Evolutionary conservation across 768 basidiomycete genomes (phyloP).

Genomic region (Mycena olivaceomarginata): DNA sequence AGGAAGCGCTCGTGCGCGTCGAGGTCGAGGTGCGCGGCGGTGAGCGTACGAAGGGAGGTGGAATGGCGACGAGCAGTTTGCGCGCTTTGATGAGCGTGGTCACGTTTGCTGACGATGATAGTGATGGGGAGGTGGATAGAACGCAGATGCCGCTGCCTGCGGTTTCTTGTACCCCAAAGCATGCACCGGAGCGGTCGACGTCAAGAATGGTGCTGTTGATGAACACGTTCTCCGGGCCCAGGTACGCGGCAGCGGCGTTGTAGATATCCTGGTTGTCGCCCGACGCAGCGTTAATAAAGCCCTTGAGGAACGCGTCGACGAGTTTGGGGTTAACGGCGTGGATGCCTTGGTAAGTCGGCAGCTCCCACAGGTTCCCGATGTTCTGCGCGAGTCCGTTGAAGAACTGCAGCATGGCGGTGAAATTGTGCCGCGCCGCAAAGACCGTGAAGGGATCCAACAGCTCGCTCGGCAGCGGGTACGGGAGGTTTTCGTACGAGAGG

Average conservation of each 20-base stretch:
- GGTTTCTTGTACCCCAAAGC: conserved; percentile 1
- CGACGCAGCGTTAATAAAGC: conserved; percentile 15
- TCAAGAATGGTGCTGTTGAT: conserved; percentile 20
- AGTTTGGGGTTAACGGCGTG: conserved; percentile 20
- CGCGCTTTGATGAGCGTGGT: conserved; percentile 20
- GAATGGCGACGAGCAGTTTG: conserved; percentile 32
- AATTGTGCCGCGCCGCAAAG: conserved; percentile 29
- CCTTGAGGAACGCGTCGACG: background rate
- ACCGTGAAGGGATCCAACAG: conserved; percentile 27
- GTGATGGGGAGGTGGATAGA: conserved; percentile 1
- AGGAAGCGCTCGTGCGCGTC: conserved; percentile 18
- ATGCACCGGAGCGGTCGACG: conserved; percentile 22
- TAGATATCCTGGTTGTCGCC: conserved; percentile 31
- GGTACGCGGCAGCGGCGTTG: conserved; percentile 8
- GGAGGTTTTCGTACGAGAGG: conserved; percentile 30
- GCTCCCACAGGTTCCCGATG: conserved; percentile 26
- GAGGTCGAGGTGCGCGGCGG: conserved; percentile 20
- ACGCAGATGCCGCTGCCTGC: conserved; percentile 11
- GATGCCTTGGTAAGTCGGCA: conserved; percentile 25
- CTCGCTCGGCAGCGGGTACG: conserved; percentile 18
- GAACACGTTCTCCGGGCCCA: conserved; percentile 23
- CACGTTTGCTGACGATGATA: background rate
- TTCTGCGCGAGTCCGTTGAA: conserved; percentile 17
- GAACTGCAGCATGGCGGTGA: conserved; percentile 22
- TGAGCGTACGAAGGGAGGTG: conserved; percentile 18